Percentiles rank a stretch among this genome's conserved stretches.
Conservation (phyloP, 345 rosid species). For the Populus ilicifolia region DNA sequence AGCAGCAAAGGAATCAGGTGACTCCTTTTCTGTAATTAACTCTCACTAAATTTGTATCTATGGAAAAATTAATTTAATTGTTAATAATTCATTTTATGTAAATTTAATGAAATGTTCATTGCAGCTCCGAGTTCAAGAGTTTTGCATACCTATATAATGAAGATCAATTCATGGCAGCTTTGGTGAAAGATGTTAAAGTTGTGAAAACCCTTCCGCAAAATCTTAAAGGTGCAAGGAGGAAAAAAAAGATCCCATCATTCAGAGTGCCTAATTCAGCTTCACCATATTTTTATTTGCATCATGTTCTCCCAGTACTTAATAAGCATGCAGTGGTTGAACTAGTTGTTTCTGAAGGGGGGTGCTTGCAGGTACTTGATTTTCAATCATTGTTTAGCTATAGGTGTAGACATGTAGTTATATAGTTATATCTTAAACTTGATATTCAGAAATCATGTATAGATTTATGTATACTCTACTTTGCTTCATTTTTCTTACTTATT, state of each 20-base stretch:
- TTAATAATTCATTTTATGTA: neutral
- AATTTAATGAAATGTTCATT: constrained; percentile 12
- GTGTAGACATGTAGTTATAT: neutral
- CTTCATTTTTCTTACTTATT: neutral
- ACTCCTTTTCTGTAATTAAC: neutral
- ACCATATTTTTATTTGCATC: constrained; percentile 78
- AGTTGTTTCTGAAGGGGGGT: constrained; percentile 83
- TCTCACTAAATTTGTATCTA: neutral
- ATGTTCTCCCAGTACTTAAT: constrained; percentile 74
- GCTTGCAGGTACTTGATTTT: constrained; percentile 66
- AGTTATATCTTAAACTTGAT: neutral
- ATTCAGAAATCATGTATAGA: neutral
- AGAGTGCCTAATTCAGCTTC: constrained; percentile 71
- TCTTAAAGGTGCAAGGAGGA: constrained; percentile 85
- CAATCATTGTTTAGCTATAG: constrained; percentile 1
- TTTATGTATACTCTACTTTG: neutral
- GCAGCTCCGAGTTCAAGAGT: constrained; percentile 95
- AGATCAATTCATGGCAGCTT: constrained; percentile 77
- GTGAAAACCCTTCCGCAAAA: constrained; percentile 90
- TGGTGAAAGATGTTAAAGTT: constrained; percentile 64
- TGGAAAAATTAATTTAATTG: neutral
- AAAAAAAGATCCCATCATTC: constrained; percentile 83
- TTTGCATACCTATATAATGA: constrained; percentile 88
- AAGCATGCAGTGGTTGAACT: constrained; percentile 91
- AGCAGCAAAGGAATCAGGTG: constrained; percentile 99